A percentile compares a stretch with the other conserved stretches of the same genome.
Conservation (phyloP, 768 basidiomycete species). For the Trametes cinnabarina region DNA sequence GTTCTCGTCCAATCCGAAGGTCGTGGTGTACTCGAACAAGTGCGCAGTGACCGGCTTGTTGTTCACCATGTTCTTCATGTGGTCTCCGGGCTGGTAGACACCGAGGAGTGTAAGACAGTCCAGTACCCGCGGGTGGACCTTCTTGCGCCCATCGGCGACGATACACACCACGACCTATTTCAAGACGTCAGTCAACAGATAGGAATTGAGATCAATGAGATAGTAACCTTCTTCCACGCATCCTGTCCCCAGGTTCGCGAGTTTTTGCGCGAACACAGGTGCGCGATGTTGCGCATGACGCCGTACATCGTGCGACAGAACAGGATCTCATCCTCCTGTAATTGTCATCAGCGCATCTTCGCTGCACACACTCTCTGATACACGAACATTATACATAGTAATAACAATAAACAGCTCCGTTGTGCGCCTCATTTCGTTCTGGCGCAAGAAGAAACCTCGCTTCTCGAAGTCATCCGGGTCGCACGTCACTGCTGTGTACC, state of each 20-base stretch:
- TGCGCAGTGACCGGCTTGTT: conserved; percentile 70
- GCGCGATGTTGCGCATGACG: conserved; percentile 85
- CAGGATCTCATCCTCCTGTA: conserved; percentile 81
- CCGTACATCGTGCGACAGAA: conserved; percentile 94
- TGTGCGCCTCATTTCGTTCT: conserved; percentile 72
- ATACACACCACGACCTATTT: conserved; percentile 88
- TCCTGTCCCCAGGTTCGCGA: conserved; percentile 95
- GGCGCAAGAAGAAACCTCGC: conserved; percentile 80
- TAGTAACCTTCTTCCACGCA: conserved; percentile 95
- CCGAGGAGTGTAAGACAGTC: conserved; percentile 91
- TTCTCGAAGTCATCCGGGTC: conserved; percentile 90
- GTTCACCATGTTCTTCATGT: conserved; percentile 65
- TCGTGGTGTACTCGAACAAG: conserved; percentile 85
- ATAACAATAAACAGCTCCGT: conserved; percentile 94
- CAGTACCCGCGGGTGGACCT: conserved; percentile 79
- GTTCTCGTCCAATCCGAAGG: conserved; percentile 75
- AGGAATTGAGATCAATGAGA: not conserved
- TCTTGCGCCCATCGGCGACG: conserved; percentile 83
- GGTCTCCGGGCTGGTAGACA: conserved; percentile 76
- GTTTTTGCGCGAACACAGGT: conserved; percentile 80
- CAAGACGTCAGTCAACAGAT: not conserved
- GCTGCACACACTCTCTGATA: not conserved
- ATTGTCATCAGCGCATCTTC: not conserved
- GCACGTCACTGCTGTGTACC: conserved; percentile 90
- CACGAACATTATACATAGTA: conserved; percentile 91